Conservation (phyloP, 192 early-diverging fungal genomes). For the Linnemannia schmuckeri region DNA sequence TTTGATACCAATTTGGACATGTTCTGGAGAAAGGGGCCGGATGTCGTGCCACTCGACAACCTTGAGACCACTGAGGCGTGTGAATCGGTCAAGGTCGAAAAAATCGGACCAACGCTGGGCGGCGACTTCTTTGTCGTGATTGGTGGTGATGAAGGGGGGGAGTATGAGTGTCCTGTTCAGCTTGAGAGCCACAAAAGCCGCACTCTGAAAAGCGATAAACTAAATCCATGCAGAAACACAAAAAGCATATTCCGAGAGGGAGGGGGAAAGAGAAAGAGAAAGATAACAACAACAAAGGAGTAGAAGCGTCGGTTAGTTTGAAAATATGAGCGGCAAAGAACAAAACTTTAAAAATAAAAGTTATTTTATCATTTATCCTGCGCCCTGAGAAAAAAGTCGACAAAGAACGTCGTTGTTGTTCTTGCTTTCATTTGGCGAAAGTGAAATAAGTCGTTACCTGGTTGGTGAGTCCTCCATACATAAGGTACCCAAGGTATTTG, state of each 20-base stretch:
- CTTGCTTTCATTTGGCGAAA: background rate
- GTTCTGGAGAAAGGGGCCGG: conserved; percentile 33
- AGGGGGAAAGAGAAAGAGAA: background rate
- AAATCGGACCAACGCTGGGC: conserved; percentile 52
- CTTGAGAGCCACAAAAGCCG: conserved; percentile 32
- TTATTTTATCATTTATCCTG: background rate
- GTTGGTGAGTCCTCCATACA: conserved; percentile 48
- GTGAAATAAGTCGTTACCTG: conserved; percentile 17
- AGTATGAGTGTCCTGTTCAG: conserved; percentile 50
- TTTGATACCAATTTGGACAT: conserved; percentile 20
- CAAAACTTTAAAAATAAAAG: conserved; percentile 1
- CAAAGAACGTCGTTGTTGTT: background rate
- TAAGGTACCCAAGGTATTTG: conserved; percentile 33
- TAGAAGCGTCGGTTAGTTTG: background rate
- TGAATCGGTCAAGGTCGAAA: conserved; percentile 33
- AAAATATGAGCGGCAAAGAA: background rate
- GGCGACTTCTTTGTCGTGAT: conserved; percentile 29
- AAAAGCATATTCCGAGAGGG: background rate
- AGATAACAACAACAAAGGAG: background rate
- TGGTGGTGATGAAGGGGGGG: conserved; percentile 44
- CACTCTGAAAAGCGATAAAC: conserved; percentile 50
- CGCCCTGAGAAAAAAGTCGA: background rate
- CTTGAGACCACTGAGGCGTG: background rate
- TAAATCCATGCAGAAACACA: background rate
- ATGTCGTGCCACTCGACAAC: conserved; percentile 39